Base-by-base conservation (phyloP, 2,329 filamentous ascomycete species). In the Bipolaris bicolor region DNA sequence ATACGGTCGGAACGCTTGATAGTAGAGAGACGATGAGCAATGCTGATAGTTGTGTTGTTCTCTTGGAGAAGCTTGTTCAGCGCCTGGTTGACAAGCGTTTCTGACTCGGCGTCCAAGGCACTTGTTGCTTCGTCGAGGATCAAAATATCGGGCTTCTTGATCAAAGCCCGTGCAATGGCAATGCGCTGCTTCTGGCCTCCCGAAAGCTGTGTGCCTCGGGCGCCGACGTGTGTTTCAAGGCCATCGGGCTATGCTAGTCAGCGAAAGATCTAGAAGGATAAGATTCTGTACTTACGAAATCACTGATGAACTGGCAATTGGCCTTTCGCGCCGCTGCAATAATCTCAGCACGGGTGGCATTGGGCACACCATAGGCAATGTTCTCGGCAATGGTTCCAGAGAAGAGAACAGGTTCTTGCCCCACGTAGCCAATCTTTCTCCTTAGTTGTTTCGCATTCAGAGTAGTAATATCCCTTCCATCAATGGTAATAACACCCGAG, bases 101-200 rank as follows among this genome's bases (percentile, higher is more conserved):
- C 95, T 0, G 92, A 97, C 77, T 99, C 95, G 13, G 95, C 95
- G 74, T 99, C 95, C 7, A 99, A 84, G 0, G 95, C 95, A 59
- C 92, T 97, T 0, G 96, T 99, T 16, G 96, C 80, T 82, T 99
- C 95, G 72, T 99, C 95, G 0, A 99, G 85, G 59, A 99, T 96
- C 26, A 99, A 82, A 62, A 99, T 98, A 78, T 99, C 95, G 0
- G 96, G 96, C 62, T 97, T 87, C 78, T 98, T 98, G 67, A 99
- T 88, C 26, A 99, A 83, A 11, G 95, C 95, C 52, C 96, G 87
- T 5, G 95, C 95, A 75, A 99, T 99, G 36, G 95, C 95, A 69
- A 99, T 98, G 62, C 95, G 89, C 77, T 99, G 95, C 79, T 98
- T 98, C 78, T 99, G 95, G 0, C 95, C 95, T 49, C 95, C 95